These are phyloP conservation scores for Coelastrella sp. DNA, from an alignment of 139 green algal species.

Conservation along the genomic window DNA sequence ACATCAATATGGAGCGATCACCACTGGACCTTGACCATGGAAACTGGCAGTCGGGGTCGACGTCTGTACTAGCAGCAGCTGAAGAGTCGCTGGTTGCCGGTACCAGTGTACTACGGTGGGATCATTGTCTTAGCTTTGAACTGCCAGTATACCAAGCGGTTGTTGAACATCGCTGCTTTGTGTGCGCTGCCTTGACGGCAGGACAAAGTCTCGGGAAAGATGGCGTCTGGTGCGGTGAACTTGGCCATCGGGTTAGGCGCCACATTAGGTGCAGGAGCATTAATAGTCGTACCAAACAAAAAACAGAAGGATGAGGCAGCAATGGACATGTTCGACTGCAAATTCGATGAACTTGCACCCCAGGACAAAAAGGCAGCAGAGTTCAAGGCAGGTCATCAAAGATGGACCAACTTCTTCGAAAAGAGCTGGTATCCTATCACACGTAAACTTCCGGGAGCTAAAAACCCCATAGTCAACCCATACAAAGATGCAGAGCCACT, in stretches of 20 bases:
- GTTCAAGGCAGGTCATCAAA: slow-evolving; percentile 59
- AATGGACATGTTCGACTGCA: slow-evolving; percentile 62
- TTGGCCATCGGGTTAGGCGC: slow-evolving; percentile 45
- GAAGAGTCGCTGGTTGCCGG: not conserved
- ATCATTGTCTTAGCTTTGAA: too few relatives aligned
- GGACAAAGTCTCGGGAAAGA: not conserved
- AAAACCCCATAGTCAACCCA: slow-evolving; percentile 70
- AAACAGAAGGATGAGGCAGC: slow-evolving; percentile 64
- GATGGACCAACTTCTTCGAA: slow-evolving; percentile 68
- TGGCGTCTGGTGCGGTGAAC: not conserved
- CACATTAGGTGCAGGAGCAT: slow-evolving; percentile 31
- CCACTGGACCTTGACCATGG: not conserved
- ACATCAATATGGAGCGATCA: too few relatives aligned
- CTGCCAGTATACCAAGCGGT: too few relatives aligned
- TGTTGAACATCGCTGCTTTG: too few relatives aligned
- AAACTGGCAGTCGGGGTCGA: not conserved
- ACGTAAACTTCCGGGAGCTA: slow-evolving; percentile 62
- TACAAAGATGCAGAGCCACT: slow-evolving; percentile 54
- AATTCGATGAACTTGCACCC: slow-evolving; percentile 42
- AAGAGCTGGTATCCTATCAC: slow-evolving; percentile 66
- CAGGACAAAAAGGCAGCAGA: slow-evolving; percentile 59
- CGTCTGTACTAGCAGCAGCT: not conserved
- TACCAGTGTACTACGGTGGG: too few relatives aligned
- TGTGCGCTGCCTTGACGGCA: too few relatives aligned
- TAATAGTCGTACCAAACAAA: slow-evolving; percentile 57